Evolutionary conservation across 2,329 filamentous ascomycete species (phyloP).

Genomic region (Cercospora janseana): DNA sequence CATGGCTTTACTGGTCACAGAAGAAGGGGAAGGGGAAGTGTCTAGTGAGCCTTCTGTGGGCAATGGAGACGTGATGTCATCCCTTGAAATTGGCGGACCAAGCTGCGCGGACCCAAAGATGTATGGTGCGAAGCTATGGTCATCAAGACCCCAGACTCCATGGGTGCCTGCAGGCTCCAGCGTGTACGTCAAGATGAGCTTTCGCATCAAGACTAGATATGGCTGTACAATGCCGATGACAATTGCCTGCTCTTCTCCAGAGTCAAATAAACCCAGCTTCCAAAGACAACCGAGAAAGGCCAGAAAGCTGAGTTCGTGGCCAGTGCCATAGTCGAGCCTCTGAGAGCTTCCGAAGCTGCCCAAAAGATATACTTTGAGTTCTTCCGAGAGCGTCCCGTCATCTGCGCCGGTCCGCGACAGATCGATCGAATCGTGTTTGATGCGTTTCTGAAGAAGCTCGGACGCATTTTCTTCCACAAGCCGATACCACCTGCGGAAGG

Average conservation of each 20-base stretch:
- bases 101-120: slow-evolving; percentile 93
- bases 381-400: slow-evolving; percentile 41
- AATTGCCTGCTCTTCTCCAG: slow-evolving; percentile 71
- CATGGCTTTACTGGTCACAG: slow-evolving; percentile 53
- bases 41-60: slow-evolving; percentile 76
- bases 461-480: slow-evolving; percentile 62
- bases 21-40: slow-evolving; percentile 64
- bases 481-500: slow-evolving; percentile 80
- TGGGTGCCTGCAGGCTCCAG: slow-evolving; percentile 94
- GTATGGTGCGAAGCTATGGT: slow-evolving; percentile 91
- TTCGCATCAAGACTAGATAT: slow-evolving; percentile 78
- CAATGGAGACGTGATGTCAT: slow-evolving; percentile 52
- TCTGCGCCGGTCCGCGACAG: slow-evolving; percentile 45
- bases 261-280: slow-evolving; percentile 78
- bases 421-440: slow-evolving; percentile 13
- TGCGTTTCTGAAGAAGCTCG: slow-evolving; percentile 42
- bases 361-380: slow-evolving; percentile 75
- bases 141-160: slow-evolving; percentile 97
- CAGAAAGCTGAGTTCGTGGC: slow-evolving; percentile 91
- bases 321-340: slow-evolving; percentile 90
- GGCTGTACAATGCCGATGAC: slow-evolving; percentile 80
- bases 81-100: slow-evolving; percentile 67
- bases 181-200: slow-evolving; percentile 83
- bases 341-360: slow-evolving; percentile 86
- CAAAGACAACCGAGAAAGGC: slow-evolving; percentile 87